Percentiles rank a stretch among this genome's conserved stretches.
Conservation (phyloP, 768 basidiomycete species). For the Suillus weaverae region DNA sequence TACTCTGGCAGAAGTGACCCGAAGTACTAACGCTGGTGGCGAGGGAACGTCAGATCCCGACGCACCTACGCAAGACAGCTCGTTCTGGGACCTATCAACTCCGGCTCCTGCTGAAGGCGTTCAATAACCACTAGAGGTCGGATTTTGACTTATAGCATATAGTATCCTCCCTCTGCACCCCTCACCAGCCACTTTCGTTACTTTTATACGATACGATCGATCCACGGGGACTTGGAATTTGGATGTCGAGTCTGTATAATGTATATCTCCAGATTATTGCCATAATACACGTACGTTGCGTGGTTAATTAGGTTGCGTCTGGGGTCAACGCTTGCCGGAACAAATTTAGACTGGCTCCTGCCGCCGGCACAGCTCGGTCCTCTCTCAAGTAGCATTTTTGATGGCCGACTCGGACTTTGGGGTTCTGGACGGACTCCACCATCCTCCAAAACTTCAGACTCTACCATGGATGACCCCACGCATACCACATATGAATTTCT, state of each 20-base stretch:
- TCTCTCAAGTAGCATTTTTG: too few species aligned
- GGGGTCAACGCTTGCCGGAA: neutral
- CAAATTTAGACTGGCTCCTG: too few species aligned
- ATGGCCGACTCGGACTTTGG: too few species aligned
- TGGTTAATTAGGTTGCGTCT: neutral
- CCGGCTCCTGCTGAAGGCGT: too few species aligned
- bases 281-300: neutral
- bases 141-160: neutral
- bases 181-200: neutral
- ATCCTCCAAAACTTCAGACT: too few species aligned
- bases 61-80: neutral
- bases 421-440: too few species aligned
- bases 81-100: neutral
- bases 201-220: neutral
- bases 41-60: neutral
- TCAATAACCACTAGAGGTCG: neutral
- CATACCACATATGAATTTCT: neutral
- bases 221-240: neutral
- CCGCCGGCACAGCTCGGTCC: too few species aligned
- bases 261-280: neutral
- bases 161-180: neutral
- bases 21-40: neutral
- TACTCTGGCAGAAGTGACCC: neutral
- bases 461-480: neutral
- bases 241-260: conserved; percentile 6